phyloP scores from a whole-genome alignment of 768 basidiomycete species.

The Neoboletus magnificus region DNA sequence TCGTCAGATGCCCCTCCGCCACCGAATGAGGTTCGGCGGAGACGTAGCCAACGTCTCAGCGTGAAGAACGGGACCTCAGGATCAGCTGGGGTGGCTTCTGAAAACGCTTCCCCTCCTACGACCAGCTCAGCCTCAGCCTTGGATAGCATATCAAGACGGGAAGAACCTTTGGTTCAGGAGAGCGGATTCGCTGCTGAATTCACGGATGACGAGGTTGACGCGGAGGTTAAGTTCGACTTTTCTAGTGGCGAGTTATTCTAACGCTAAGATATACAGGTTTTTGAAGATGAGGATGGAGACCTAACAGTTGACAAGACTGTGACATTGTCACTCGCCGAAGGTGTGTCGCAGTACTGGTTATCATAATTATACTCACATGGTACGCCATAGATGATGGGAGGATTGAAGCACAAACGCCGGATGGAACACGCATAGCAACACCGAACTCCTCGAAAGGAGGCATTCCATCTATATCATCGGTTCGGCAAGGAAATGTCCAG shows the following conservation, averaged over 20 bases:
- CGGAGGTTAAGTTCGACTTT: constrained; percentile 44
- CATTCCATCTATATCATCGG: constrained; percentile 31
- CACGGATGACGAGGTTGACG: constrained; percentile 83
- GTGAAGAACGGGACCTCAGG: constrained; percentile 50
- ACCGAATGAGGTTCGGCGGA: constrained; percentile 48
- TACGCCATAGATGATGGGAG: constrained; percentile 72
- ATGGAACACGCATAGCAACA: constrained; percentile 91
- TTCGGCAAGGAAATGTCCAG: constrained; percentile 31
- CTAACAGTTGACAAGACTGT: constrained; percentile 79
- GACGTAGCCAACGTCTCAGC: constrained; percentile 81
- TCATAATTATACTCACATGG: constrained; percentile 6
- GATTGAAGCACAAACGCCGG: constrained; percentile 93
- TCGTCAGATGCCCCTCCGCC: constrained; percentile 35
- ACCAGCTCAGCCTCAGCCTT: constrained; percentile 31
- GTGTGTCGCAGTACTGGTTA: constrained; percentile 35
- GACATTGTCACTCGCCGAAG: constrained; percentile 77
- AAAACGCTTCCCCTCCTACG: constrained; percentile 14
- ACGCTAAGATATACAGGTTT: constrained; percentile 46
- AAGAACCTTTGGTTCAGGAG: constrained; percentile 59
- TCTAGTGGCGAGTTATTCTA: constrained; percentile 2
- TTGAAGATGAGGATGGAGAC: constrained; percentile 81
- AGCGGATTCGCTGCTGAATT: constrained; percentile 70
- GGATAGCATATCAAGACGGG: constrained; percentile 18
- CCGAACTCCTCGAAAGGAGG: constrained; percentile 61
- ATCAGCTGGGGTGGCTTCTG: constrained; percentile 11